Evolutionary conservation across 371 early-diverging fungal genomes (phyloP).

Genomic region (Lichtheimia ornata): DNA sequence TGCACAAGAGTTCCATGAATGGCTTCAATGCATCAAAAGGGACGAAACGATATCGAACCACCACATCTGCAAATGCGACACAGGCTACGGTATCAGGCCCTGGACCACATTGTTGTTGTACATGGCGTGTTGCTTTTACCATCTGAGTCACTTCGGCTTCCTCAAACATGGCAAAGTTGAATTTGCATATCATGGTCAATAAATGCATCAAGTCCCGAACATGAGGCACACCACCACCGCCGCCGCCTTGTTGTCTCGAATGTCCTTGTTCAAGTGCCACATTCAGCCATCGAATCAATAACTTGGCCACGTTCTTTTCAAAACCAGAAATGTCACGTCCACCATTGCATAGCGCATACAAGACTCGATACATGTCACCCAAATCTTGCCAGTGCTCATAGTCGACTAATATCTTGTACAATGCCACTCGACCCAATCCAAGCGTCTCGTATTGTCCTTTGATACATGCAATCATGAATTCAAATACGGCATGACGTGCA

Average conservation of each 20-base stretch:
- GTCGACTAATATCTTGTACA: slow-evolving; percentile 57
- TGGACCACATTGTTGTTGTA: slow-evolving; percentile 48
- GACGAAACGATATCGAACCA: slow-evolving; percentile 71
- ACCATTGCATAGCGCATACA: slow-evolving; percentile 63
- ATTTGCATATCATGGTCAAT: slow-evolving; percentile 64
- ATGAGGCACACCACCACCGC: slow-evolving; percentile 33
- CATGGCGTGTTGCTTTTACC: slow-evolving; percentile 52
- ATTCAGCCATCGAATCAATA: slow-evolving; percentile 60
- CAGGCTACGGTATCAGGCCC: slow-evolving; percentile 53
- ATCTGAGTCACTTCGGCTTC: slow-evolving; percentile 59
- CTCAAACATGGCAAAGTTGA: slow-evolving; percentile 70
- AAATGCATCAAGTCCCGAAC: slow-evolving; percentile 59
- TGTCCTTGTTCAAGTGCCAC: slow-evolving; percentile 28
- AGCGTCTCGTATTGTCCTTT: slow-evolving; percentile 65
- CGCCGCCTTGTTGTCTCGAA: not conserved
- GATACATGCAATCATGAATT: slow-evolving; percentile 67
- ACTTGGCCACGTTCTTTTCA: slow-evolving; percentile 66
- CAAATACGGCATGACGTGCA: slow-evolving; percentile 60
- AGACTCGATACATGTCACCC: slow-evolving; percentile 54
- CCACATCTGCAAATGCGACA: slow-evolving; percentile 67
- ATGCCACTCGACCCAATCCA: slow-evolving; percentile 64
- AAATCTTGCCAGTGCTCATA: slow-evolving; percentile 63
- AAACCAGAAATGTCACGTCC: slow-evolving; percentile 74
- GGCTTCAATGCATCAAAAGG: slow-evolving; percentile 57
- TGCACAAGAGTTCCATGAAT: slow-evolving; percentile 62